Evolutionary conservation across 495 filamentous ascomycete genomes (phyloP).

Genomic region (Penicillium robsamsonii): DNA sequence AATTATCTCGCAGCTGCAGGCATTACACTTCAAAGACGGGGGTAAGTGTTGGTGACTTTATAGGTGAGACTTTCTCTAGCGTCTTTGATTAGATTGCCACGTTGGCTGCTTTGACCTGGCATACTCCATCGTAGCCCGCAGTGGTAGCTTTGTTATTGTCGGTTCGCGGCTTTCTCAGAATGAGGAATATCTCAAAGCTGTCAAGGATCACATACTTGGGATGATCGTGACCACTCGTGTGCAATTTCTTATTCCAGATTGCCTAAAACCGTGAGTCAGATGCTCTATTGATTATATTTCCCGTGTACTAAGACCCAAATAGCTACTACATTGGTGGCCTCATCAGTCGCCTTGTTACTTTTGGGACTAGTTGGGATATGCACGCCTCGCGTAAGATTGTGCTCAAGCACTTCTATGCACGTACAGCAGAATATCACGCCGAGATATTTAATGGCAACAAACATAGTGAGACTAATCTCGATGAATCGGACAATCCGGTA

Average conservation of each 20-base stretch:
- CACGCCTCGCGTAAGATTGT: slow-evolving; percentile 25
- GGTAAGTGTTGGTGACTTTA: slow-evolving; percentile 9
- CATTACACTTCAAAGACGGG: slow-evolving; percentile 6
- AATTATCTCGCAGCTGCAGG: slow-evolving; percentile 19
- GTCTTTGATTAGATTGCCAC: slow-evolving; percentile 14
- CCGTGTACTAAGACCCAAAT: not conserved
- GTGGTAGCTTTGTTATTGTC: slow-evolving; percentile 25
- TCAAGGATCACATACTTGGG: slow-evolving; percentile 28
- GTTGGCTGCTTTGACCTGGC: slow-evolving; percentile 25
- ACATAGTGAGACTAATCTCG: slow-evolving; percentile 1
- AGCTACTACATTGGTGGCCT: slow-evolving; percentile 27
- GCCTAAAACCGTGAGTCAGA: slow-evolving; percentile 15
- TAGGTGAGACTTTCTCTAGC: not conserved
- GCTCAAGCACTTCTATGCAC: slow-evolving; percentile 25
- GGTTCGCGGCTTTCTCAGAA: slow-evolving; percentile 22
- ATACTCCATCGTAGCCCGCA: slow-evolving; percentile 28
- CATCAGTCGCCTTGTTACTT: slow-evolving; percentile 15
- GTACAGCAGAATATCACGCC: slow-evolving; percentile 22
- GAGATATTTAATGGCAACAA: slow-evolving; percentile 10
- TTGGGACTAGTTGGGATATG: slow-evolving; percentile 29
- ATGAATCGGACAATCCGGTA: slow-evolving; percentile 16
- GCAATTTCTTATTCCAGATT: slow-evolving; percentile 26
- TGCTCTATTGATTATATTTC: not conserved
- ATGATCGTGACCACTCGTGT: slow-evolving; percentile 29
- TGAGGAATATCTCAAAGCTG: slow-evolving; percentile 26